A percentile compares a stretch with the other conserved stretches of the same genome.
Evolutionary conservation across 1,284 basidiomycete species (phyloP).

Genomic region (Fomitopsis betulina): DNA sequence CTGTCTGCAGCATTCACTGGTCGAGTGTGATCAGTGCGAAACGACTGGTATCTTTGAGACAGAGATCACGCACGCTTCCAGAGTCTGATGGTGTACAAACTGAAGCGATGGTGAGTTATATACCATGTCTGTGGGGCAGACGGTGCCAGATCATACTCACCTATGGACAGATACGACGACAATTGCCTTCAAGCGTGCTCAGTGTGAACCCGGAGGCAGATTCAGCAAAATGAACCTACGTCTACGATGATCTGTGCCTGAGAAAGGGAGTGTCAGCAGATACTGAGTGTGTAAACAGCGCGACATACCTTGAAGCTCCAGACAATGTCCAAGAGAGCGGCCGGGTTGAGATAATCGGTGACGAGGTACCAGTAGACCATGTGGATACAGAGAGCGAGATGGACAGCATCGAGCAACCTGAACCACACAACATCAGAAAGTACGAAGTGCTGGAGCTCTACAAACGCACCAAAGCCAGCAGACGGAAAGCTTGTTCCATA

Average conservation of each 20-base stretch:
- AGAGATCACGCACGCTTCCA: slow-evolving; percentile 15
- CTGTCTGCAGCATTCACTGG: neutral
- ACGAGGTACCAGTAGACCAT: slow-evolving; percentile 23
- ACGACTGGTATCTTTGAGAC: too few species aligned
- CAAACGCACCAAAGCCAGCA: slow-evolving; percentile 19
- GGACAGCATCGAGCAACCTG: slow-evolving; percentile 21
- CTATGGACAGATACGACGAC: slow-evolving; percentile 18
- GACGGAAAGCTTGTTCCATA: slow-evolving; percentile 34
- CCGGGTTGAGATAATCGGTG: slow-evolving; percentile 14
- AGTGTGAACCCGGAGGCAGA: neutral
- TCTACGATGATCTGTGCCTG: slow-evolving; percentile 19
- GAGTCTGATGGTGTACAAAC: slow-evolving; percentile 15
- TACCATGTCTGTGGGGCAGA: neutral
- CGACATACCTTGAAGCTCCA: slow-evolving; percentile 22
- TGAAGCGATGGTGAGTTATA: neutral
- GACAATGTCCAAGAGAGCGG: slow-evolving; percentile 12
- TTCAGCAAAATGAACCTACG: slow-evolving; percentile 6
- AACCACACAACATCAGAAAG: too few species aligned
- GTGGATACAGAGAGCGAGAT: slow-evolving; percentile 19
- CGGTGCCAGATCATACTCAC: neutral
- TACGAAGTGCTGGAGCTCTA: too few species aligned
- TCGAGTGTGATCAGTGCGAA: too few species aligned
- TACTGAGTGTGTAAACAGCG: neutral
- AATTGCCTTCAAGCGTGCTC: slow-evolving; percentile 5
- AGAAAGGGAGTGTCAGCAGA: neutral